phyloP scores from a whole-genome alignment of 1,284 basidiomycete species.

The Hemileia vastatrix region DNA sequence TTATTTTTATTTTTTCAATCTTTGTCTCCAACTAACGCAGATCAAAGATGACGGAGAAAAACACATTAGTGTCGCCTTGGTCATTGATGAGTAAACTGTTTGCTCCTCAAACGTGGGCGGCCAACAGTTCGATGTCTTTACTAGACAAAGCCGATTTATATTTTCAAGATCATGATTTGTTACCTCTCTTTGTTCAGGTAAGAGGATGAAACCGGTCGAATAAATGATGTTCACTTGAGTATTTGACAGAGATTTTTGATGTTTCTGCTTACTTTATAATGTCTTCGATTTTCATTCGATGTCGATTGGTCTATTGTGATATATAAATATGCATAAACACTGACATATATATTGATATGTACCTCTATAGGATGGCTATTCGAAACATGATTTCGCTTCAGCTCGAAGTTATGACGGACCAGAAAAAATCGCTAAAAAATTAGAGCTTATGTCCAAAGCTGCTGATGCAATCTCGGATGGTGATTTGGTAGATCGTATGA shows the following conservation, averaged over 20 bases:
- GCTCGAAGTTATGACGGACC: constrained; percentile 52
- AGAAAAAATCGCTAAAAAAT: constrained; percentile 56
- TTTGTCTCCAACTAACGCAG: constrained; percentile 47
- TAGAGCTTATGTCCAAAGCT: constrained; percentile 69
- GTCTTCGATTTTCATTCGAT: neutral
- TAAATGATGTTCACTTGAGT: too few species aligned
- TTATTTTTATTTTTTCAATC: neutral
- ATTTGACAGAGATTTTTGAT: too few species aligned
- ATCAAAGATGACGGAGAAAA: constrained; percentile 80
- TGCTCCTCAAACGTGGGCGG: constrained; percentile 77
- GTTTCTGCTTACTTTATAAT: too few species aligned
- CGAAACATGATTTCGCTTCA: constrained; percentile 66
- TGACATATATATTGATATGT: constrained; percentile 12
- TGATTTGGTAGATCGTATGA: constrained; percentile 85
- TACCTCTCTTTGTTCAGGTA: constrained; percentile 90
- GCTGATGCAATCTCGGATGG: constrained; percentile 87
- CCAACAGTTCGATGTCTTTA: constrained; percentile 67
- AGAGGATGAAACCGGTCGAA: too few species aligned
- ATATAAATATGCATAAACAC: neutral
- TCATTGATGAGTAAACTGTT: constrained; percentile 74
- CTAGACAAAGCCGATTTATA: constrained; percentile 91
- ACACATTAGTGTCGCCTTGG: constrained; percentile 80
- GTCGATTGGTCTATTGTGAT: neutral
- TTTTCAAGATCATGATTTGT: constrained; percentile 87
- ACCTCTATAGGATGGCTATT: constrained; percentile 67